Base-by-base conservation (phyloP, 2,329 filamentous ascomycete species). In the Chrysoporthe austroafricana region DNA sequence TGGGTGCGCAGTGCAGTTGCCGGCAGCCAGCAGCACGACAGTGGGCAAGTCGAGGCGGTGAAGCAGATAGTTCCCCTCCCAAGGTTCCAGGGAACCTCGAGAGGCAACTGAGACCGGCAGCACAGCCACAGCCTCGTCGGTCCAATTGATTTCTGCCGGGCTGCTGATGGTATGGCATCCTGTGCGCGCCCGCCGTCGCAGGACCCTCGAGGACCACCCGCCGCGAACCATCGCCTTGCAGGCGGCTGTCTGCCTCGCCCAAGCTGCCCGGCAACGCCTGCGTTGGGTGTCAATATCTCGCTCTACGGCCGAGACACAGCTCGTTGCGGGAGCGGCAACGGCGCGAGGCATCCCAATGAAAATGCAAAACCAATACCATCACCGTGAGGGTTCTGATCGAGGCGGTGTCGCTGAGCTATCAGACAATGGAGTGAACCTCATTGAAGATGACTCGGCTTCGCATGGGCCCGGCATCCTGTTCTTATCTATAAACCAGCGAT, bases 391-490 rank as follows among this genome's bases (percentile, higher is more conserved):
- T n/a, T 43, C 56, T 63, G 64, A 44, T 43, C 58, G 54, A 59
- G 44, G 44, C 46, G 32, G 21, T 65, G 46, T 63, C 44, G 44
- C 54, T 44, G 62, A 44, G 39, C 48, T 43, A 56, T 56, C 50
- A 56, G 52, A 44, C 42, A 63, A n/a, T n/a, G 48, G 26, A 57
- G 62, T 56, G 44, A 26, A 44, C 14, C 14, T 36, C 21, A 63
- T 57, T 21, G 62, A 64, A 67, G 63, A 62, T 69, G 62, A 67
- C 67, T 69, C 67, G 62, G 64, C 43, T 66, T 61, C 63, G 52
- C 57, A 63, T 16, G 62, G 60, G 59, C 34, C 59, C 46, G 50
- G 56, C 32, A 46, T 52, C 54, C 36, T 63, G 58, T 61, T 50
- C 44, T 65, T 68, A 57, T 43, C 57, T 70, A 68, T 61, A 63